Evolutionary conservation across 2,329 filamentous ascomycete genomes (phyloP).

Genomic region (Pseudogymnoascus sp.): DNA sequence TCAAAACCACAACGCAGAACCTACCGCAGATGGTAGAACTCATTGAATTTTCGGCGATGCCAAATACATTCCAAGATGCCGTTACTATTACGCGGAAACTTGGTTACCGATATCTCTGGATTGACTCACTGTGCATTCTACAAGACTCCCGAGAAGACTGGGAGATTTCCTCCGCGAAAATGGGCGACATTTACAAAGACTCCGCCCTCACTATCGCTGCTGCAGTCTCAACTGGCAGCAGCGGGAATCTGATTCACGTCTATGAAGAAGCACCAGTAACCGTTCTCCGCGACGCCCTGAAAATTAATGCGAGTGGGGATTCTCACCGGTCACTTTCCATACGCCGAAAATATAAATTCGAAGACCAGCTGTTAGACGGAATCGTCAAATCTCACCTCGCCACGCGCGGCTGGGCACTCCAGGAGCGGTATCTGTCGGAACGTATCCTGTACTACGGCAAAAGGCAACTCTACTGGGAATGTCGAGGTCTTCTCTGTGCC

Average conservation of each 20-base stretch:
- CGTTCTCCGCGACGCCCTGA: background rate
- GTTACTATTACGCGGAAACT: background rate
- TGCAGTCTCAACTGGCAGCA: background rate
- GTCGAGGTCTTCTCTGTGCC: background rate
- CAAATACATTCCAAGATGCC: background rate
- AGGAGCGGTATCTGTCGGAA: constrained; percentile 11
- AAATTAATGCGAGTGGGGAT: background rate
- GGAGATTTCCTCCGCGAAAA: background rate
- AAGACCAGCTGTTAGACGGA: background rate
- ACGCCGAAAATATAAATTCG: background rate
- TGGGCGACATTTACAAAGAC: background rate
- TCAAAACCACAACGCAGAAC: background rate
- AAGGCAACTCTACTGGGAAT: constrained; percentile 15
- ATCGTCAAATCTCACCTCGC: background rate
- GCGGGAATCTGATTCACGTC: background rate
- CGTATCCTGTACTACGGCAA: constrained; percentile 11
- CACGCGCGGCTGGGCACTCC: constrained; percentile 10
- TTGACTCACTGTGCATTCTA: background rate
- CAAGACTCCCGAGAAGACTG: background rate
- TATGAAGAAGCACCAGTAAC: background rate
- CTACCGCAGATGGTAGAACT: background rate
- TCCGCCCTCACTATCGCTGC: background rate
- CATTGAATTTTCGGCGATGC: background rate
- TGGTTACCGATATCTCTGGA: background rate
- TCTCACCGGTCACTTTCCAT: background rate